Evolutionary conservation across 305 asterid genomes (phyloP).

Genomic region (Fraxinus greggii): DNA sequence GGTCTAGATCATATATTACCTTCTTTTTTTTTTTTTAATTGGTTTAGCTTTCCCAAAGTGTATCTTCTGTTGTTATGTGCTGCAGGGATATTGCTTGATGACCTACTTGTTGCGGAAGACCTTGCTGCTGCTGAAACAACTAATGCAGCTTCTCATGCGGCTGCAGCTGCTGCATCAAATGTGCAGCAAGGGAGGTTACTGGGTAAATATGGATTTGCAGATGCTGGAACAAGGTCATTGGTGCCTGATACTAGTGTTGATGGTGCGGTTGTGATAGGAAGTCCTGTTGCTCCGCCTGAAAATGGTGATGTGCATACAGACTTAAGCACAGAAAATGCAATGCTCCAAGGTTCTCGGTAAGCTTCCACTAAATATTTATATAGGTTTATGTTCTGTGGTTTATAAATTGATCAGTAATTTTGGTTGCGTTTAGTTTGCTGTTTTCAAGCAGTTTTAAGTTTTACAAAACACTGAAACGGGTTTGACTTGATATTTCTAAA

Average conservation of each 20-base stretch:
- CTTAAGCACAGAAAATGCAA: slow-evolving; percentile 81
- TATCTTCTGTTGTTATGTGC: slow-evolving; percentile 21
- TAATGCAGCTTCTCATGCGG: slow-evolving; percentile 91
- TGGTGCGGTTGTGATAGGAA: slow-evolving; percentile 84
- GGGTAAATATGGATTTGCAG: slow-evolving; percentile 64
- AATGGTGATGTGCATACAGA: slow-evolving; percentile 84
- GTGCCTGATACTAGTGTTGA: slow-evolving; percentile 56
- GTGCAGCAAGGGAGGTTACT: slow-evolving; percentile 63
- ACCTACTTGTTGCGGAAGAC: slow-evolving; percentile 96
- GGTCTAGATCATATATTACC: background rate
- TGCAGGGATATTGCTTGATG: slow-evolving; percentile 89
- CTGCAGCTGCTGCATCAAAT: slow-evolving; percentile 79
- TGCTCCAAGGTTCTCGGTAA: slow-evolving; percentile 77
- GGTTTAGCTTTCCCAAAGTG: background rate
- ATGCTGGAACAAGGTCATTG: slow-evolving; percentile 62
- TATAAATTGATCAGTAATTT: background rate
- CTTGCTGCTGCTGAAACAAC: slow-evolving; percentile 97
- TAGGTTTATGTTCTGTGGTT: background rate
- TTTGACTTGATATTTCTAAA: background rate
- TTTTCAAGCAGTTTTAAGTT: background rate
- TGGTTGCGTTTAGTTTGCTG: background rate
- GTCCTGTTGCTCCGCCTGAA: slow-evolving; percentile 79
- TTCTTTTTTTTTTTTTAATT: background rate
- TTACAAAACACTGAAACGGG: background rate
- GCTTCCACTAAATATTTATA: slow-evolving; percentile 20